Percentiles rank a stretch among this genome's conserved stretches.
Evolutionary conservation across 768 basidiomycete species (phyloP).

Genomic region (Hebeloma cylindrosporum): DNA sequence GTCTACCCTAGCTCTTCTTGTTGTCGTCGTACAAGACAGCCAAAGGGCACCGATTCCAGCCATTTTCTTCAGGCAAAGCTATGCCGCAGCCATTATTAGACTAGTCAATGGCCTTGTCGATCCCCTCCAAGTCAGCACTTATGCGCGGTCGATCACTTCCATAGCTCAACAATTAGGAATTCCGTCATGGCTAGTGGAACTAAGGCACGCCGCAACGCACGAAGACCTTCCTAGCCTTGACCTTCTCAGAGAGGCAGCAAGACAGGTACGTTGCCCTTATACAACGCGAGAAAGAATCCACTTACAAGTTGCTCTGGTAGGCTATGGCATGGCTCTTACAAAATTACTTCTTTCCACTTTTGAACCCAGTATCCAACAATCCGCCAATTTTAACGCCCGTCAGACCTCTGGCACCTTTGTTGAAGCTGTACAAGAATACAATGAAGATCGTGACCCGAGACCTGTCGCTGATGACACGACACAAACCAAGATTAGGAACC

Average conservation of each 20-base stretch:
- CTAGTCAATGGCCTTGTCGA: conserved; percentile 96
- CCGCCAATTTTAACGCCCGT: conserved; percentile 34
- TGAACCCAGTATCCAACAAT: conserved; percentile 45
- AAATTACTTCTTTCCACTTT: conserved; percentile 81
- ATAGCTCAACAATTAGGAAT: conserved; percentile 86
- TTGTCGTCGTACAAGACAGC: conserved; percentile 57
- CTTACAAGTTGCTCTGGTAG: conserved; percentile 36
- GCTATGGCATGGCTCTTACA: conserved; percentile 80
- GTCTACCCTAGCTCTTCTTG: conserved; percentile 63
- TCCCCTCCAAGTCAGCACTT: conserved; percentile 85
- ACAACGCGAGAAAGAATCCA: conserved; percentile 1
- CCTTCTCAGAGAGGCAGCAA: conserved; percentile 72
- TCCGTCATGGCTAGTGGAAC: conserved; percentile 86
- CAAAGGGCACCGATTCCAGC: conserved; percentile 28
- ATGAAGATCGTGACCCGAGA: conserved; percentile 66
- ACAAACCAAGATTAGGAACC: conserved; percentile 49
- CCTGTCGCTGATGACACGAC: conserved; percentile 51
- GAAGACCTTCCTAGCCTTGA: conserved; percentile 89
- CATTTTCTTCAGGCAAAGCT: conserved; percentile 69
- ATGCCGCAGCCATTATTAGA: conserved; percentile 79
- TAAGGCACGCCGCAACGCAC: conserved; percentile 94
- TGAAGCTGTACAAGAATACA: conserved; percentile 73
- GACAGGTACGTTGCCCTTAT: conserved; percentile 49
- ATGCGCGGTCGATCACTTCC: conserved; percentile 86
- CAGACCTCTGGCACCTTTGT: conserved; percentile 61